Evolutionary conservation across 129 eudicot genomes (phyloP).

Genomic region (Flaveria brownii): DNA sequence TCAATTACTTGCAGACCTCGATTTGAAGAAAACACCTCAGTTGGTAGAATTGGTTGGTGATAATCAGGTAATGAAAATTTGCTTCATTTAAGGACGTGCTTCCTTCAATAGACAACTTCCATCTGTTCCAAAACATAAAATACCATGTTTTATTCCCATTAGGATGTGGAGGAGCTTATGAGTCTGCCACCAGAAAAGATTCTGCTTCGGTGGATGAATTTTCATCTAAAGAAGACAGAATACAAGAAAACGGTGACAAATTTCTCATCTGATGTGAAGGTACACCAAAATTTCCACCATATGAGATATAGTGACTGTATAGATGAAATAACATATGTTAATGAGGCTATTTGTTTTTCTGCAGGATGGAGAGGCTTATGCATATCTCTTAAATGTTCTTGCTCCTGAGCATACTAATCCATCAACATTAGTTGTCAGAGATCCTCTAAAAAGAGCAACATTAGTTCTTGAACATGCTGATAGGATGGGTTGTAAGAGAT

Average conservation of each 20-base stretch:
- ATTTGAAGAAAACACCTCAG: conserved; percentile 93
- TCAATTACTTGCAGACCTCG: conserved; percentile 91
- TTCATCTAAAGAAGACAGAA: conserved; percentile 73
- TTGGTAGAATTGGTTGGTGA: conserved; percentile 85
- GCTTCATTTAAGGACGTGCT: conserved; percentile 4
- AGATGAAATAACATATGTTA: not conserved
- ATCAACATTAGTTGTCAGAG: conserved; percentile 64
- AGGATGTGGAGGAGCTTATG: conserved; percentile 99
- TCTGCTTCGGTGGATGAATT: conserved; percentile 95
- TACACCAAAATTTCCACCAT: conserved; percentile 26
- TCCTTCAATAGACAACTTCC: not conserved
- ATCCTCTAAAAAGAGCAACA: conserved; percentile 74
- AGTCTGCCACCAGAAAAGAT: conserved; percentile 93
- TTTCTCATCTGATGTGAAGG: conserved; percentile 96
- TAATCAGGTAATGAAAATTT: conserved; percentile 55
- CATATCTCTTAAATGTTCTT: conserved; percentile 81
- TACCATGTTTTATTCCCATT: conserved; percentile 12
- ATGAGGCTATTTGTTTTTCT: conserved; percentile 15
- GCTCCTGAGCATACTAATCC: conserved; percentile 91
- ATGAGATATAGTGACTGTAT: not conserved
- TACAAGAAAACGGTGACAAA: conserved; percentile 80
- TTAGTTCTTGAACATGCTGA: conserved; percentile 97
- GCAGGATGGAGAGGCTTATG: conserved; percentile 97
- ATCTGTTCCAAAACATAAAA: conserved; percentile 1
- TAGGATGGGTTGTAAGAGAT: conserved; percentile 98